Evolutionary conservation across 1,284 basidiomycete species (phyloP).

Genomic region (Pyrrhoderma noxium): DNA sequence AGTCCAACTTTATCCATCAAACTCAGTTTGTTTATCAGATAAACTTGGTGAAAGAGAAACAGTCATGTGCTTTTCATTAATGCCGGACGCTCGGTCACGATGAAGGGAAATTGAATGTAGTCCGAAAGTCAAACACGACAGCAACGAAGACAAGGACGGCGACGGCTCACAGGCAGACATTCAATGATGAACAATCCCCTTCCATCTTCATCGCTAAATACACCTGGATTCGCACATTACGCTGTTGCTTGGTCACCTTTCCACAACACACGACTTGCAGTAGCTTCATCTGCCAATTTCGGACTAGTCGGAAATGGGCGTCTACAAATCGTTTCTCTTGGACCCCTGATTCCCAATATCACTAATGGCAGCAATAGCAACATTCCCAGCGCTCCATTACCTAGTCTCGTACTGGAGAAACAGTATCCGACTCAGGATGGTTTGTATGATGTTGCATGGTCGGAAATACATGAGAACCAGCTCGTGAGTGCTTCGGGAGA

Average conservation of each 20-base stretch:
- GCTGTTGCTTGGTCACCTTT: constrained; percentile 89
- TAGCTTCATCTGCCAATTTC: constrained; percentile 91
- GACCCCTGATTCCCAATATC: constrained; percentile 30
- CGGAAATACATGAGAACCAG: constrained; percentile 92
- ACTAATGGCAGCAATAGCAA: background rate
- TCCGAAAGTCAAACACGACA: too few species aligned
- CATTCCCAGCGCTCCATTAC: constrained; percentile 29
- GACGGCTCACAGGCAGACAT: too few species aligned
- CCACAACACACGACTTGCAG: constrained; percentile 71
- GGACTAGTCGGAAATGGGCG: constrained; percentile 93
- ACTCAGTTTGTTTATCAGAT: too few species aligned
- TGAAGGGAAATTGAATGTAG: too few species aligned
- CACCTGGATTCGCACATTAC: constrained; percentile 86
- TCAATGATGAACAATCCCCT: too few species aligned
- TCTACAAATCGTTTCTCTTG: constrained; percentile 60
- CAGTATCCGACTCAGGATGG: constrained; percentile 91
- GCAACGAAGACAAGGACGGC: too few species aligned
- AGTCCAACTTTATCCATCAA: too few species aligned
- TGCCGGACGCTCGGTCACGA: too few species aligned
- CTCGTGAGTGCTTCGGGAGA: constrained; percentile 86
- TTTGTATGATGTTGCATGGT: constrained; percentile 89
- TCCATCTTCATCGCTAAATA: constrained; percentile 49
- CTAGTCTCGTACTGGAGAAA: constrained; percentile 53
- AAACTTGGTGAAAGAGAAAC: too few species aligned
- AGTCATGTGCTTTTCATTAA: too few species aligned